A percentile compares a stretch with the other conserved stretches of the same genome.
Conservation (phyloP, 305 asterid genomes). For the Striga hermonthica region DNA sequence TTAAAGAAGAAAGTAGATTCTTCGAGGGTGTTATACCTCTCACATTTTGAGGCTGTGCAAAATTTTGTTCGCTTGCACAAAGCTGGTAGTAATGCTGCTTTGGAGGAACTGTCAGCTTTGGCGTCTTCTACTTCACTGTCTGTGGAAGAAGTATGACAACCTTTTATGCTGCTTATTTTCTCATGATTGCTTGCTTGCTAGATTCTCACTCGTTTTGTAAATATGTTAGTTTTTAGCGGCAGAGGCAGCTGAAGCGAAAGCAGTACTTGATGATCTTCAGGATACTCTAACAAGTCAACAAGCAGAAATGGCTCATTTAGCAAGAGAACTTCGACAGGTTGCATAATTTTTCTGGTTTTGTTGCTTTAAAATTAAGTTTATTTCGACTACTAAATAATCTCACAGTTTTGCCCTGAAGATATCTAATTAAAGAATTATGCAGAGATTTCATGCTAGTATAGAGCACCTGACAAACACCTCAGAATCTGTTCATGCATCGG, state of each 20-base stretch:
- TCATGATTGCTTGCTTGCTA: constrained; percentile 18
- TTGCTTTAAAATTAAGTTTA: neutral
- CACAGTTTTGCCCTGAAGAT: too few species aligned
- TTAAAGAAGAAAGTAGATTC: constrained; percentile 47
- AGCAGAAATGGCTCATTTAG: constrained; percentile 62
- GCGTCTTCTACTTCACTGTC: constrained; percentile 46
- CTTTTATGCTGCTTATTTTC: neutral
- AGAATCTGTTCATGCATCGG: constrained; percentile 42
- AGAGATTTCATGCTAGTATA: constrained; percentile 51
- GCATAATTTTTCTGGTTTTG: constrained; percentile 3
- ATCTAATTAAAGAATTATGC: constrained; percentile 25
- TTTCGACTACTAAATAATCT: neutral
- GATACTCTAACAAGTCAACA: constrained; percentile 52
- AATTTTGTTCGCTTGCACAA: constrained; percentile 65
- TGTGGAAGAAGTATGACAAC: constrained; percentile 49
- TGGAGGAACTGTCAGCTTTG: constrained; percentile 57
- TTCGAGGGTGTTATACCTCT: constrained; percentile 50
- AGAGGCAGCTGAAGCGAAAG: constrained; percentile 48
- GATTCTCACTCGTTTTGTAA: constrained; percentile 5
- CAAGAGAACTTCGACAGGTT: constrained; percentile 79
- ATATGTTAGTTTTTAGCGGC: constrained; percentile 50
- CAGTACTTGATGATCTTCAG: constrained; percentile 61
- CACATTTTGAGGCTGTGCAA: constrained; percentile 73
- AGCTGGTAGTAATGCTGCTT: constrained; percentile 54
- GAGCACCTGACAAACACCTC: constrained; percentile 51